A percentile compares a stretch with the other conserved stretches of the same genome.
Conservation (phyloP, 2,329 filamentous ascomycete species). For the Aspergillus persii region DNA sequence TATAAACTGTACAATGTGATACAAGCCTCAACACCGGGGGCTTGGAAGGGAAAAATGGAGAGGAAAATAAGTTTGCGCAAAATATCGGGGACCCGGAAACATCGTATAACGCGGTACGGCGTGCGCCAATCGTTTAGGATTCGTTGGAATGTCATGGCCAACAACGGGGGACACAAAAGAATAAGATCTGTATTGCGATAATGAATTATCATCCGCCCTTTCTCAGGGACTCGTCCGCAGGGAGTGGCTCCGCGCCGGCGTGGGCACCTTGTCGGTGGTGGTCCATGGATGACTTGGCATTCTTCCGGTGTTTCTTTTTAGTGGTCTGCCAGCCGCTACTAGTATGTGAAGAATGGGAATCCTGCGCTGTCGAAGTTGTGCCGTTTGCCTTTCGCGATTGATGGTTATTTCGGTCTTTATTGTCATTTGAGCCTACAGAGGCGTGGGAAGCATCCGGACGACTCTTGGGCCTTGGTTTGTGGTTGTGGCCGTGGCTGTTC, state of each 20-base stretch:
- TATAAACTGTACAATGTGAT: conserved; percentile 15
- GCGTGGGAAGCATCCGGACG: conserved; percentile 28
- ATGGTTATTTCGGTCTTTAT: conserved; percentile 31
- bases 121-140: neutral
- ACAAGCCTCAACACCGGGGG: neutral
- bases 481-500: conserved; percentile 27
- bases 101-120: neutral
- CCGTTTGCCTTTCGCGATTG: conserved; percentile 34
- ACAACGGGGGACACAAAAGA: neutral
- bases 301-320: conserved; percentile 44
- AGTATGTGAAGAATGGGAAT: conserved; percentile 20
- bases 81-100: neutral
- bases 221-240: conserved; percentile 43
- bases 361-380: conserved; percentile 23
- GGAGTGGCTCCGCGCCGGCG: conserved; percentile 37
- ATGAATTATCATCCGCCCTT: conserved; percentile 42
- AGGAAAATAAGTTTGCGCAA: neutral
- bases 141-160: neutral
- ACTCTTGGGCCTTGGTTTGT: conserved; percentile 36
- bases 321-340: conserved; percentile 44
- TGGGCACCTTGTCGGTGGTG: conserved; percentile 29
- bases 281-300: conserved; percentile 35
- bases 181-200: neutral
- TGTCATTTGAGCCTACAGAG: conserved; percentile 18
- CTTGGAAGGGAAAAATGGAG: neutral